A percentile compares a stretch with the other conserved stretches of the same genome.
phyloP scores from a whole-genome alignment of 163 green algal genomes.

The Chlorella variabilis region DNA sequence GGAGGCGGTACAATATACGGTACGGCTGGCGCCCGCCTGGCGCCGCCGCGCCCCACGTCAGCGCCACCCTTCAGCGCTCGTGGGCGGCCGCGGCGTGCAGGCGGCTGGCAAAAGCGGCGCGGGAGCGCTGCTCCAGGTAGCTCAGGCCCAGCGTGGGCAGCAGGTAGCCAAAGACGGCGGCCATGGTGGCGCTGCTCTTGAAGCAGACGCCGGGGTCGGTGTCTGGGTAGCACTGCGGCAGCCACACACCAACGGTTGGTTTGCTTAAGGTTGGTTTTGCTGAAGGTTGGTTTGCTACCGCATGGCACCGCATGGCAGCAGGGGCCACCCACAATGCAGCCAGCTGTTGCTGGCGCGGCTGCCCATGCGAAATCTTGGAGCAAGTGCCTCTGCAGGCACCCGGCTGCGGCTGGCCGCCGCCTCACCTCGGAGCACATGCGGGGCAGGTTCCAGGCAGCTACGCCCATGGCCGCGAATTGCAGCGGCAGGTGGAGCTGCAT shows the following conservation, averaged over 20 bases:
- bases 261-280: too few relatives aligned
- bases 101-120: constrained; percentile 3
- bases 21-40: too few relatives aligned
- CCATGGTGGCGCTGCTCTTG: constrained; percentile 16
- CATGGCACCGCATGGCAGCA: too few relatives aligned
- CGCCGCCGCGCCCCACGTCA: too few relatives aligned
- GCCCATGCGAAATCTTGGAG: too few relatives aligned
- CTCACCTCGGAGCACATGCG: not conserved
- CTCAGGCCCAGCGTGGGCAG: constrained; percentile 13
- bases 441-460: not conserved
- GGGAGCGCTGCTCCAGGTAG: constrained; percentile 20
- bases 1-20: too few relatives aligned
- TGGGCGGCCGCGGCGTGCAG: constrained; percentile 3
- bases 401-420: too few relatives aligned
- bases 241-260: too few relatives aligned
- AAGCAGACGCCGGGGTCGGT: not conserved
- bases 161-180: constrained; percentile 13
- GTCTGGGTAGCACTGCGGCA: constrained; percentile 17
- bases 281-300: too few relatives aligned
- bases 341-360: too few relatives aligned
- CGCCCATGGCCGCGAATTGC: constrained; percentile 26
- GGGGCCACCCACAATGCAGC: too few relatives aligned
- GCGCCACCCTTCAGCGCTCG: not conserved
- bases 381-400: too few relatives aligned
- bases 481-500: constrained; percentile 34